A percentile compares a stretch with the other conserved stretches of the same genome.
These are phyloP conservation scores for Dictyophora rubrovolvata DNA, from an alignment of 768 basidiomycete species.

Conservation along the genomic window DNA sequence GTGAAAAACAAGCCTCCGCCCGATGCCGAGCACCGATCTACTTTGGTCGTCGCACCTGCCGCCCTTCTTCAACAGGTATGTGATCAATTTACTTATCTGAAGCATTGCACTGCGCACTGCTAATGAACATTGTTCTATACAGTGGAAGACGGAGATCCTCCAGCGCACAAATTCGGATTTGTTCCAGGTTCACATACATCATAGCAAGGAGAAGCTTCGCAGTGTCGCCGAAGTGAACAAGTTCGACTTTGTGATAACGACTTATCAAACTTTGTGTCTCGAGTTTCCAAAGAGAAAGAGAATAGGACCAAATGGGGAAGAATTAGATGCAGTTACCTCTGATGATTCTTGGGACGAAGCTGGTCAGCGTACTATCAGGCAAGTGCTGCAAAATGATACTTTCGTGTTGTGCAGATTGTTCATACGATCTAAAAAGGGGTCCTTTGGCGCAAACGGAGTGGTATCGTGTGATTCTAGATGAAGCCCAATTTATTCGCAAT, in stretches of 20 bases:
- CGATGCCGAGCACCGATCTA: slow-evolving; percentile 35
- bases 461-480: slow-evolving; percentile 66
- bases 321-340: slow-evolving; percentile 30
- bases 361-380: neutral
- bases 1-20: slow-evolving; percentile 44
- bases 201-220: slow-evolving; percentile 60
- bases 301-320: slow-evolving; percentile 35
- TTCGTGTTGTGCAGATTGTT: neutral
- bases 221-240: slow-evolving; percentile 37
- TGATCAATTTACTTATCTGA: neutral
- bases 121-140: neutral
- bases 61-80: slow-evolving; percentile 61
- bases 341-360: slow-evolving; percentile 33
- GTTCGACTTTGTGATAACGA: slow-evolving; percentile 64
- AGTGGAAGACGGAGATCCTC: slow-evolving; percentile 71
- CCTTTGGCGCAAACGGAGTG: slow-evolving; percentile 51
- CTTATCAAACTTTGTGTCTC: slow-evolving; percentile 58
- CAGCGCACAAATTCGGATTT: slow-evolving; percentile 48
- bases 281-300: slow-evolving; percentile 49
- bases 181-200: slow-evolving; percentile 58
- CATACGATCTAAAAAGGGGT: slow-evolving; percentile 30
- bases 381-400: neutral
- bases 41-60: slow-evolving; percentile 67
- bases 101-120: neutral
- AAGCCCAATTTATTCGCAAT: slow-evolving; percentile 70